These are phyloP conservation scores for Nemophila menziesii DNA, from an alignment of 257 asterid species.

Conservation along the genomic window DNA sequence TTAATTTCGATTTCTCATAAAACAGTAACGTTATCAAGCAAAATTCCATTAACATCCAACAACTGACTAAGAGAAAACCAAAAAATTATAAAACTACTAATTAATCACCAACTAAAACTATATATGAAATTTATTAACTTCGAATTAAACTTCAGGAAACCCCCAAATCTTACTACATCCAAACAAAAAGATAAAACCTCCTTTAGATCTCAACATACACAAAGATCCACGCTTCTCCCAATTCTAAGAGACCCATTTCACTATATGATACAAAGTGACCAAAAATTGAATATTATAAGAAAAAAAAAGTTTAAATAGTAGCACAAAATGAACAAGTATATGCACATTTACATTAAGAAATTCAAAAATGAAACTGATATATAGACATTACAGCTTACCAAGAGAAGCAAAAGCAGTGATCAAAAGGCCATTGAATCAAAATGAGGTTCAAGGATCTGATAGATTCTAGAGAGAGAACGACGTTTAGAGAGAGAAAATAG, in stretches of 20 bases:
- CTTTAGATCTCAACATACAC: constrained; percentile 24
- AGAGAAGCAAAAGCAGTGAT: constrained; percentile 14
- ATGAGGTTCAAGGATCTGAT: constrained; percentile 25
- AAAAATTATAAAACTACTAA: neutral
- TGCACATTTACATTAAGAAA: constrained; percentile 1
- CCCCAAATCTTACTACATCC: constrained; percentile 8
- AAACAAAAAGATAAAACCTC: constrained; percentile 8
- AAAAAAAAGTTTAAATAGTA: neutral
- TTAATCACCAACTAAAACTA: neutral
- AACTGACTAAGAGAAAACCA: neutral
- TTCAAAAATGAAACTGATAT: constrained; percentile 4
- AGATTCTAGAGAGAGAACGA: constrained; percentile 17
- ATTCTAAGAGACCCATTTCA: constrained; percentile 10
- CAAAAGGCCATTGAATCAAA: constrained; percentile 21
- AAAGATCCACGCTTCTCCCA: constrained; percentile 31
- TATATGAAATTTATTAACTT: neutral
- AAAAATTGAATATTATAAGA: neutral
- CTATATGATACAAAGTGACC: neutral
- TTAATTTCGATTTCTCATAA: neutral
- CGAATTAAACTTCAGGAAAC: neutral
- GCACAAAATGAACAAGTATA: constrained; percentile 6
- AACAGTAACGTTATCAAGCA: neutral
- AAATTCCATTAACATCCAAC: neutral
- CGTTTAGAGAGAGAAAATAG: constrained; percentile 4
- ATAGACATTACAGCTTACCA: constrained; percentile 15